Conservation (phyloP, 1,139 yeast genomes). For the Debaryomyces sp. region DNA sequence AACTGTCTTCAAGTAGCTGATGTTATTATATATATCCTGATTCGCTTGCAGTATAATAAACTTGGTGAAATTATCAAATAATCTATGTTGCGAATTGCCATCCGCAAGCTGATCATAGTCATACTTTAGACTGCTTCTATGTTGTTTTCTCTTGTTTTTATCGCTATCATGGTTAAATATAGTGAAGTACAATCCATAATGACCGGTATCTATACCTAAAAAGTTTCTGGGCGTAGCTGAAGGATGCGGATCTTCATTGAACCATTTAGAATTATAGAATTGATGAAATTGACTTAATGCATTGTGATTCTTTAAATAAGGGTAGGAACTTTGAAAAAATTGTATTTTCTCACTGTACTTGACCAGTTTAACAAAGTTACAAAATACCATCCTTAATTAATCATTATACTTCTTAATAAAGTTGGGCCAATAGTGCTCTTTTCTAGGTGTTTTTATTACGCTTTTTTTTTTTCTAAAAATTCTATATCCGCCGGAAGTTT, state of each 20-base stretch:
- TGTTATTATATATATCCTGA: constrained; percentile 29
- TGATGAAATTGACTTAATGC: constrained; percentile 23
- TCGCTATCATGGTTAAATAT: constrained; percentile 44
- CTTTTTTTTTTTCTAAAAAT: not conserved
- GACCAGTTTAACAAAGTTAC: constrained; percentile 31
- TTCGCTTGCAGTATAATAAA: constrained; percentile 36
- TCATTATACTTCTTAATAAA: not conserved
- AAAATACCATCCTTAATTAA: constrained; percentile 23
- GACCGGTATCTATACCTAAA: constrained; percentile 42
- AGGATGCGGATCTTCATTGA: constrained; percentile 37
- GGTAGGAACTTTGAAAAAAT: constrained; percentile 46
- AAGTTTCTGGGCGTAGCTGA: constrained; percentile 26
- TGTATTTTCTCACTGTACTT: constrained; percentile 27
- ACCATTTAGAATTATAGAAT: constrained; percentile 26
- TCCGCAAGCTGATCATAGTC: constrained; percentile 3
- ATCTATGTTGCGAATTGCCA: not conserved
- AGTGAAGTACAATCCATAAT: constrained; percentile 48
- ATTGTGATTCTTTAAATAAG: constrained; percentile 32
- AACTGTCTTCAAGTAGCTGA: constrained; percentile 24
- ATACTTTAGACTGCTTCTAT: not conserved
- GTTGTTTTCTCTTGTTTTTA: constrained; percentile 16
- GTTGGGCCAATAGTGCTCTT: not conserved
- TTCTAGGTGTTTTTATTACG: too few species aligned
- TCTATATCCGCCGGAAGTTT: not conserved
- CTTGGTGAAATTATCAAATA: constrained; percentile 16